Evolutionary conservation across 23 red algal genomes (phyloP), one percentile per base, ranked within the genome.

Genomic region (Gracilaria domingensis): DNA sequence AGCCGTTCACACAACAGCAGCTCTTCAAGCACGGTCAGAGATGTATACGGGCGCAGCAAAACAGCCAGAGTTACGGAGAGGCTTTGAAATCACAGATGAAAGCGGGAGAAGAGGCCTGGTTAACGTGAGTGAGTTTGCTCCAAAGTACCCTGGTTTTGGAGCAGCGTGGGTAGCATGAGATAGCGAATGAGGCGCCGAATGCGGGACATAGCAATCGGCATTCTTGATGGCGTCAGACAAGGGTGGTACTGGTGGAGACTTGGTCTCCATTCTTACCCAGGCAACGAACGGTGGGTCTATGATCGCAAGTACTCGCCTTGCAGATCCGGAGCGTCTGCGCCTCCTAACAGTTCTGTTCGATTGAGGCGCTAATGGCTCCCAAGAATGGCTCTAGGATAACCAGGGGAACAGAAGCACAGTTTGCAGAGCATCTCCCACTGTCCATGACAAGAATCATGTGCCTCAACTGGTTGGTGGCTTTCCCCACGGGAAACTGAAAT

Each of bases 141-240:
- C 24, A 89, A 75, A 16, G 75, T 71, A 40, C 86, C 73, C 14
- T 69, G 65, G 17, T 89, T 79, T 2, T 32, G 56, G 37, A 89
- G 64, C 9, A 89, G n/a, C n/a, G n/a, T n/a, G 86, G 24, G 54
- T 55, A 20, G 73, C 75, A 72, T 98, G 96, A 53, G 88, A 88
- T 33, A 98, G n/a, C n/a, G n/a, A n/a, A n/a, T n/a, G n/a, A 77
- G 12, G 89, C 97, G 58, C 93, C 90, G 30, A 96, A 87, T 18
- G 97, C 97, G 42, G 89, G 88, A 93, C 96, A 96, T 23, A 94
- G 94, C 56, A 99, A 75, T 23, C 97, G 93, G 37, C 97, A 60
- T 99, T 99, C 93, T 99, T 99, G 14, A 99, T 60, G n/a, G n/a
- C n/a, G 80, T 99, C 97, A 34, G 75, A 75, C 28, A 95, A 59